These are phyloP conservation scores for Aureobasidium melanogenum DNA, from an alignment of 2,329 filamentous ascomycete genomes.

Conservation along the genomic window DNA sequence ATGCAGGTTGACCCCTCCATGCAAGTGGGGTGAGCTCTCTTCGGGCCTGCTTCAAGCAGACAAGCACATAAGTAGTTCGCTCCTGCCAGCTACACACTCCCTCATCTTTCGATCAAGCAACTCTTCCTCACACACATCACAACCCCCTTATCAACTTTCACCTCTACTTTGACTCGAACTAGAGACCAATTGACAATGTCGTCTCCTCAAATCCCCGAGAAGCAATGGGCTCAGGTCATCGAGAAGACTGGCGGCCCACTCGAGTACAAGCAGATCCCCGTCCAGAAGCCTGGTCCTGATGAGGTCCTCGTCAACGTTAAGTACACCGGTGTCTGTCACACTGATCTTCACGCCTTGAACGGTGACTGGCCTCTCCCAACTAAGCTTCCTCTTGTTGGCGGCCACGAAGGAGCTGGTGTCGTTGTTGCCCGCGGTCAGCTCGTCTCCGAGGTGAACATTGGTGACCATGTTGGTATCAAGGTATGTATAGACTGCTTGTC, in stretches of 20 bases:
- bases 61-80: slow-evolving; percentile 4
- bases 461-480: slow-evolving; percentile 77
- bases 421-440: slow-evolving; percentile 73
- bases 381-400: slow-evolving; percentile 80
- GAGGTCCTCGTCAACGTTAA: slow-evolving; percentile 89
- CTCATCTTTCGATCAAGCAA: neutral
- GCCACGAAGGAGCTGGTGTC: slow-evolving; percentile 68
- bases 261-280: slow-evolving; percentile 72
- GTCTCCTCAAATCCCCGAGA: slow-evolving; percentile 51
- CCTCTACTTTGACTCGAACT: neutral
- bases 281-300: slow-evolving; percentile 71
- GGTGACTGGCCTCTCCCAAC: slow-evolving; percentile 82
- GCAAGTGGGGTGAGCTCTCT: slow-evolving; percentile 3
- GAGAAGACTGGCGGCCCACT: slow-evolving; percentile 65
- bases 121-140: neutral
- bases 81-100: neutral
- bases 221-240: slow-evolving; percentile 88
- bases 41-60: slow-evolving; percentile 6
- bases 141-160: neutral
- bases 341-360: slow-evolving; percentile 71
- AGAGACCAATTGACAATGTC: slow-evolving; percentile 4
- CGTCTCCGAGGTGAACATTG: slow-evolving; percentile 68
- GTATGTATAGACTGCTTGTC: slow-evolving; percentile 1
- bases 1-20: slow-evolving; percentile 8
- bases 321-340: slow-evolving; percentile 86